These are phyloP conservation scores for Penicillium dipodomyicola DNA, from an alignment of 495 filamentous ascomycete genomes.

Conservation along the genomic window DNA sequence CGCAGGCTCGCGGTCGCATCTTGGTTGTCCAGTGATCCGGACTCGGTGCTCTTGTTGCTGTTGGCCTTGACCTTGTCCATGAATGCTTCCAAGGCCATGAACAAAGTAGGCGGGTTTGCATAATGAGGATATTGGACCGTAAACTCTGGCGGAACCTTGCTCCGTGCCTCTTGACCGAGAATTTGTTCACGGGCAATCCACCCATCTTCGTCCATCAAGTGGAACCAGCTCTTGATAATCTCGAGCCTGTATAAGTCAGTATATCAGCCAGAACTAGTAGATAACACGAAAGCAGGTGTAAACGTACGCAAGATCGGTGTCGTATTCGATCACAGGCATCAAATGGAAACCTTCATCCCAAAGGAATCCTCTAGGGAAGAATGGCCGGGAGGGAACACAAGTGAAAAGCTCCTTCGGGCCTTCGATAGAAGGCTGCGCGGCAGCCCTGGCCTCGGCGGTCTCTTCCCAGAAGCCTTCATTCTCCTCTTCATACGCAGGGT, in stretches of 20 bases:
- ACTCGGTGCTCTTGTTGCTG: conserved; percentile 32
- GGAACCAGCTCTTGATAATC: conserved; percentile 93
- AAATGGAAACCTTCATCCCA: conserved; percentile 99
- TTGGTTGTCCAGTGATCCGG: conserved; percentile 20
- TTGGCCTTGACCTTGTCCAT: conserved; percentile 65
- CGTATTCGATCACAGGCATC: conserved; percentile 88
- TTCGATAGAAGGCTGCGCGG: conserved; percentile 63
- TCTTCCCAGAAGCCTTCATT: conserved; percentile 98
- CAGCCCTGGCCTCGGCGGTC: conserved; percentile 68
- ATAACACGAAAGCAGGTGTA: background rate
- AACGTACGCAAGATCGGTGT: conserved; percentile 75
- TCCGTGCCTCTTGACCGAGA: conserved; percentile 86
- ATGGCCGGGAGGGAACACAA: conserved; percentile 87
- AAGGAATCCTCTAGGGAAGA: conserved; percentile 93
- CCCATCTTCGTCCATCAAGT: conserved; percentile 91
- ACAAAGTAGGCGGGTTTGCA: conserved; percentile 96
- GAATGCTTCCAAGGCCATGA: conserved; percentile 80
- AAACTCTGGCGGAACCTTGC: conserved; percentile 94
- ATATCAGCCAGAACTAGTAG: conserved; percentile 4
- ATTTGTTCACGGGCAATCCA: conserved; percentile 99
- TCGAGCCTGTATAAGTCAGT: conserved; percentile 55
- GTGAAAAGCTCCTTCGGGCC: conserved; percentile 89
- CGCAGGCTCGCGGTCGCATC: conserved; percentile 39
- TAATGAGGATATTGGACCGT: conserved; percentile 97
- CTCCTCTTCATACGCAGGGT: conserved; percentile 90